A percentile compares a stretch with the other conserved stretches of the same genome.
Conservation (phyloP, 768 basidiomycete species). For the Suillus bovinus region DNA sequence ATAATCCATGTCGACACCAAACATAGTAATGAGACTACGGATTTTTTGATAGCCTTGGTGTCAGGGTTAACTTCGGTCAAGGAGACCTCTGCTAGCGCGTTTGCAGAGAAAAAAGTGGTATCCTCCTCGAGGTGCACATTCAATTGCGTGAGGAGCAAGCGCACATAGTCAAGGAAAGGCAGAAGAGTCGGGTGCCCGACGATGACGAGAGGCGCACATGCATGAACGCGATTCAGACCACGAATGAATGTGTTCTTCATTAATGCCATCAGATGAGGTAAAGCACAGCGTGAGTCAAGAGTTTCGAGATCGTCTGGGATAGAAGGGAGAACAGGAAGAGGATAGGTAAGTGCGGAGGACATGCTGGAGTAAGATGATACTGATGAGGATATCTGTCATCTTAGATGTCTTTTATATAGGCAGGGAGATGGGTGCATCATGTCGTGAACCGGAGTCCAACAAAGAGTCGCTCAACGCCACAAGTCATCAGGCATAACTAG, state of each 20-base stretch:
- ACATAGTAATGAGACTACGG: background rate
- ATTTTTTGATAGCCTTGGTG: background rate
- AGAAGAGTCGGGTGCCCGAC: background rate
- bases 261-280: conserved; percentile 11
- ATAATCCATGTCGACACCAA: conserved; percentile 3
- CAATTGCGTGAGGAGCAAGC: conserved; percentile 1
- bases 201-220: conserved; percentile 5
- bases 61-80: conserved; percentile 1
- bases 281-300: conserved; percentile 5
- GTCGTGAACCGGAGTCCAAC: background rate
- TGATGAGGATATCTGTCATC: background rate
- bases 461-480: background rate
- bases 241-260: conserved; percentile 15
- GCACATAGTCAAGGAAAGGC: conserved; percentile 10
- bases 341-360: conserved; percentile 5
- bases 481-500: background rate
- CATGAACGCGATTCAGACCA: conserved; percentile 9
- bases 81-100: background rate
- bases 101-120: conserved; percentile 1
- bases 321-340: conserved; percentile 9
- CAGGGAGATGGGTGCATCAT: background rate
- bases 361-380: background rate
- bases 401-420: conserved; percentile 4
- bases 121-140: conserved; percentile 9
- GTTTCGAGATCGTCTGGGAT: conserved; percentile 9